These are phyloP conservation scores for Bondarzewia mesenterica DNA, from an alignment of 1,284 basidiomycete genomes.

Conservation along the genomic window DNA sequence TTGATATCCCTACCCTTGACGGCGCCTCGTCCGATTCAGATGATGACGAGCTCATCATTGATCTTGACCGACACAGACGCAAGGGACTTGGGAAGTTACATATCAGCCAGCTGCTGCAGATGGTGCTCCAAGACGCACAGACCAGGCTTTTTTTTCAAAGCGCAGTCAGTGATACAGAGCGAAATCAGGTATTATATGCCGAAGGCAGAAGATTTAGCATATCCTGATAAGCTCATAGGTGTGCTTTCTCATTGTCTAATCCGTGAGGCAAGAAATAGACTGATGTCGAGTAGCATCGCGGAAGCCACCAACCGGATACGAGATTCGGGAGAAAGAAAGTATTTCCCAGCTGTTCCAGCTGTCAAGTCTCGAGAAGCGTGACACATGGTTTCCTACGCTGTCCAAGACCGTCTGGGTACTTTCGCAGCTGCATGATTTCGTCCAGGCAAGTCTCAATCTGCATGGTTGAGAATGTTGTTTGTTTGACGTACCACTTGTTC, in stretches of 20 bases:
- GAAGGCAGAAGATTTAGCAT: conserved; percentile 72
- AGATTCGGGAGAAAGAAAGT: conserved; percentile 56
- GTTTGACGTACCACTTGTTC: conserved; percentile 29
- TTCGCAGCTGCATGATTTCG: conserved; percentile 80
- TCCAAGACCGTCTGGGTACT: conserved; percentile 83
- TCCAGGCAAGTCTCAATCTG: conserved; percentile 55
- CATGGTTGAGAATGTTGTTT: conserved; percentile 78
- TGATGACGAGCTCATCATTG: conserved; percentile 35
- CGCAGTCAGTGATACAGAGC: conserved; percentile 80
- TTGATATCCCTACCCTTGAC: conserved; percentile 49
- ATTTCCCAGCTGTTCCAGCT: conserved; percentile 60
- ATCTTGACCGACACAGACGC: conserved; percentile 27
- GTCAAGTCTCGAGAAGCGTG: conserved; percentile 66
- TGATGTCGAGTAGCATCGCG: too few species aligned
- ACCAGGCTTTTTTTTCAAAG: conserved; percentile 90
- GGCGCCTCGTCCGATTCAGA: conserved; percentile 25
- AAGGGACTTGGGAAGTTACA: conserved; percentile 43
- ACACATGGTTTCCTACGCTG: conserved; percentile 86
- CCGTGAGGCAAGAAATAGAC: too few species aligned
- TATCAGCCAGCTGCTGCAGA: conserved; percentile 69
- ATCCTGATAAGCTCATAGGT: conserved; percentile 74
- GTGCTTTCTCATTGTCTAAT: conserved; percentile 16
- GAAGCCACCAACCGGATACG: conserved; percentile 32
- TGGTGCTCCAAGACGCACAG: conserved; percentile 91
- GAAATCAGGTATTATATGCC: conserved; percentile 81